phyloP scores from a whole-genome alignment of 257 asterid genomes.

The Solanum ahanhuiri region DNA sequence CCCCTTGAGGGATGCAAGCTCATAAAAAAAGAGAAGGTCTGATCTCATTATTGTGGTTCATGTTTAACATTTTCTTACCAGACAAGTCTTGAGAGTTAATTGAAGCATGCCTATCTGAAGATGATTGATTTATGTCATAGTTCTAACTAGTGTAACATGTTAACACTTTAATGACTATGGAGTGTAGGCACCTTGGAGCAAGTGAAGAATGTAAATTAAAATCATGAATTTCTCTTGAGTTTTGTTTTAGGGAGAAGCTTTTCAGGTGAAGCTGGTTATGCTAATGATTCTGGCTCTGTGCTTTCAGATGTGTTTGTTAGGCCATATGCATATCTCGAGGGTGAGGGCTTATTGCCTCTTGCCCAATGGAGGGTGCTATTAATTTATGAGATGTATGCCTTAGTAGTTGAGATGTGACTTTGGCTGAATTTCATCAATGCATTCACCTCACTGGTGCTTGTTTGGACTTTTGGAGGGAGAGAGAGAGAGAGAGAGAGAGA shows the following conservation, averaged over 20 bases:
- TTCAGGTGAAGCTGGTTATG: not conserved
- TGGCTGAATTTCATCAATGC: not conserved
- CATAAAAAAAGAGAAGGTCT: conserved; percentile 77
- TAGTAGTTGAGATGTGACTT: not conserved
- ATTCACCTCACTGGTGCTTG: not conserved
- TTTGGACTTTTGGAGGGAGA: not conserved
- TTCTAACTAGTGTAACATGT: not conserved
- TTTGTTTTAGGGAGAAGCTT: not conserved
- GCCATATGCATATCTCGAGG: not conserved
- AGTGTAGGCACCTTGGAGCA: not conserved
- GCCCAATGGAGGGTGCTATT: not conserved
- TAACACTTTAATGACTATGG: not conserved
- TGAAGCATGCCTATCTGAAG: not conserved
- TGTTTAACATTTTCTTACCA: not conserved
- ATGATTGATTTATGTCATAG: not conserved
- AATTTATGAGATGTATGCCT: not conserved
- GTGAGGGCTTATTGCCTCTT: not conserved
- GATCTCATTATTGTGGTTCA: not conserved
- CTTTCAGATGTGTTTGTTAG: not conserved
- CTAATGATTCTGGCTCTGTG: not conserved
- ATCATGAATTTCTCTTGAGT: not conserved
- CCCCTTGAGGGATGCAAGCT: conserved; percentile 90
- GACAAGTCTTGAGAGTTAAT: not conserved
- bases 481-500: not conserved
- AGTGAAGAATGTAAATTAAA: not conserved